Percentiles rank a stretch among this genome's conserved stretches.
Conservation (phyloP, 2,329 filamentous ascomycete species). For the Aspergillus sp. region DNA sequence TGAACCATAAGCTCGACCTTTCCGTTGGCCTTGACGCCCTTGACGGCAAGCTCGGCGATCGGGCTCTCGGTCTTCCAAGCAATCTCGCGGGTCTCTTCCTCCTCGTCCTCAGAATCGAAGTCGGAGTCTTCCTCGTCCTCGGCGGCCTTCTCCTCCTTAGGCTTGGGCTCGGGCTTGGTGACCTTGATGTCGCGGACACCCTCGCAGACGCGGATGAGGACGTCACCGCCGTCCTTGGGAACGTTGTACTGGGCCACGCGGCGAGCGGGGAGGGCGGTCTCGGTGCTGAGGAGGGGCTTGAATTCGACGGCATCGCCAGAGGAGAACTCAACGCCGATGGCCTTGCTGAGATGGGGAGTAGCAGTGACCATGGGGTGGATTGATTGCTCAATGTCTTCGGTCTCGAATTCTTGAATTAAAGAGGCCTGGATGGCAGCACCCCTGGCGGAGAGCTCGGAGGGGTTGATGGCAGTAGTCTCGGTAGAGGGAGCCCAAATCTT, state of each 20-base stretch:
- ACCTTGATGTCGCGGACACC: conserved; percentile 91
- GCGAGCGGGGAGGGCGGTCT: conserved; percentile 89
- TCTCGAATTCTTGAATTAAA: conserved; percentile 91
- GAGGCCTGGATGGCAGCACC: conserved; percentile 95
- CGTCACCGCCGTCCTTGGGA: conserved; percentile 81
- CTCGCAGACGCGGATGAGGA: conserved; percentile 86
- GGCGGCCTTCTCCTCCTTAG: conserved; percentile 65
- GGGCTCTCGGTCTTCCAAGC: conserved; percentile 85
- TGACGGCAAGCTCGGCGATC: conserved; percentile 84
- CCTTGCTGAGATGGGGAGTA: conserved; percentile 84
- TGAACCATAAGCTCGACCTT: conserved; percentile 96
- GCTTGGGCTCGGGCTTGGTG: conserved; percentile 81
- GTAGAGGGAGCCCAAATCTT: conserved; percentile 83
- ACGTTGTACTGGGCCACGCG: conserved; percentile 78
- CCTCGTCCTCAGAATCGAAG: conserved; percentile 65
- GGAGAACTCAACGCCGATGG: conserved; percentile 81
- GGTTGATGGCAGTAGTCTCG: conserved; percentile 79
- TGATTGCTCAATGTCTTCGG: conserved; percentile 91
- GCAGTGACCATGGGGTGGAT: conserved; percentile 95
- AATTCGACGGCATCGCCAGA: conserved; percentile 70
- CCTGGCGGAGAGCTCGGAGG: conserved; percentile 83
- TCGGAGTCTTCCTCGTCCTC: conserved; percentile 65
- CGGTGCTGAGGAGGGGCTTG: conserved; percentile 77
- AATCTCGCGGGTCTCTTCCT: conserved; percentile 88
- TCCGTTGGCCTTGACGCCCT: conserved; percentile 79